These are phyloP conservation scores for Stenocarpella maydis DNA, from an alignment of 2,329 filamentous ascomycete genomes.

Conservation along the genomic window DNA sequence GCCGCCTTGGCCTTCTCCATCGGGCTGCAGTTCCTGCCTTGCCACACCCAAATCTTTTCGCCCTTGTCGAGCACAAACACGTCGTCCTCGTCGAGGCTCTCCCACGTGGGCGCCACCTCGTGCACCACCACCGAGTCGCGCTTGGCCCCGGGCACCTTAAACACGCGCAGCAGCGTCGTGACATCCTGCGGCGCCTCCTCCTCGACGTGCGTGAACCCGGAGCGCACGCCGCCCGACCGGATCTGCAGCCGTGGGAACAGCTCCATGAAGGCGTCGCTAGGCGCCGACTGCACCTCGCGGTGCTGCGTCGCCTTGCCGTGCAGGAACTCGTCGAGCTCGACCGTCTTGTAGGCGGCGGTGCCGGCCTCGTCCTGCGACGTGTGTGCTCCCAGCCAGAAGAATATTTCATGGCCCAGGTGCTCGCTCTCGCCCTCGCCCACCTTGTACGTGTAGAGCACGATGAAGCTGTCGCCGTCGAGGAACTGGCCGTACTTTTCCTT, in stretches of 20 bases:
- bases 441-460: constrained; percentile 68
- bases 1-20: constrained; percentile 76
- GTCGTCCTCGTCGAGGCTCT: constrained; percentile 70
- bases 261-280: constrained; percentile 66
- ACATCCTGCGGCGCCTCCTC: constrained; percentile 50
- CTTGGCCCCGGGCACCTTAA: constrained; percentile 63
- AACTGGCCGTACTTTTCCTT: constrained; percentile 65
- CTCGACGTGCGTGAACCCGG: constrained; percentile 72
- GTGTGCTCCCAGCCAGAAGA: constrained; percentile 74
- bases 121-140: constrained; percentile 64
- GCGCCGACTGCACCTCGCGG: constrained; percentile 67
- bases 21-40: constrained; percentile 69
- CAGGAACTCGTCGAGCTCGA: constrained; percentile 74
- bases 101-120: constrained; percentile 69
- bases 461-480: constrained; percentile 74
- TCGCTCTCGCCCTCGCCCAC: constrained; percentile 48
- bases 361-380: constrained; percentile 75
- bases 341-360: constrained; percentile 74
- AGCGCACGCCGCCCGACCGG: constrained; percentile 65
- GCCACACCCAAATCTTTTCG: constrained; percentile 75
- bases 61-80: constrained; percentile 71
- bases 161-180: constrained; percentile 66
- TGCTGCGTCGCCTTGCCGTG: constrained; percentile 69
- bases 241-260: constrained; percentile 70
- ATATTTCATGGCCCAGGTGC: constrained; percentile 68